These are phyloP conservation scores for Prunus mira DNA, from an alignment of 306 rosid species.

Conservation along the genomic window DNA sequence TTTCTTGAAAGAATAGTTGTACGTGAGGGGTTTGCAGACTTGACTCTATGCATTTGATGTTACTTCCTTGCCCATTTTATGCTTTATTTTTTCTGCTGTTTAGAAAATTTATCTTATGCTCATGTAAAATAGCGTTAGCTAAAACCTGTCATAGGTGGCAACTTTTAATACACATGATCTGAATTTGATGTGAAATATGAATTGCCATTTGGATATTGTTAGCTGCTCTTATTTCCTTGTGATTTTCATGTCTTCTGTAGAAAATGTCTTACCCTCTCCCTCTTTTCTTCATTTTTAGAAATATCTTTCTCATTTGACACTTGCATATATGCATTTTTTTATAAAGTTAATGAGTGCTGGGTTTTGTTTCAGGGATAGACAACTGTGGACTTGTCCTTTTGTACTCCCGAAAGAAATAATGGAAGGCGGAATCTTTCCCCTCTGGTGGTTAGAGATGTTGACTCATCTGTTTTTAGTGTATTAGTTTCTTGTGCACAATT, in stretches of 20 bases:
- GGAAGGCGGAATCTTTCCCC: background rate
- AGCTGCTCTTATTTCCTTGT: background rate
- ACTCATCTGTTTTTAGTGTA: background rate
- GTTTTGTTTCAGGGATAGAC: background rate
- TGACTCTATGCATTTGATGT: background rate
- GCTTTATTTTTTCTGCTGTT: background rate
- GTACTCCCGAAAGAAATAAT: background rate
- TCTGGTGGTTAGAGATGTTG: background rate
- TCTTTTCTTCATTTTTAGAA: background rate
- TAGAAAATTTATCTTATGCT: background rate
- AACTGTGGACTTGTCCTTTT: background rate
- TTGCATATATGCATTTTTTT: background rate
- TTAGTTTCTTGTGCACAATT: conserved; percentile 1
- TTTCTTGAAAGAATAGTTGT: conserved; percentile 40
- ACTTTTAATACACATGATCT: background rate
- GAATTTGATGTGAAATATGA: background rate
- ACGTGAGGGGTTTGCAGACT: conserved; percentile 1
- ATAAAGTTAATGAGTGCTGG: background rate
- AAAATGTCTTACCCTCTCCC: background rate
- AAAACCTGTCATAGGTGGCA: background rate
- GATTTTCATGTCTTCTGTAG: background rate
- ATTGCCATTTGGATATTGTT: too few species aligned
- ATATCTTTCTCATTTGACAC: background rate
- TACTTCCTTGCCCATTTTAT: background rate
- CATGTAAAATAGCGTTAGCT: background rate